Conservation (phyloP, 2,329 filamentous ascomycete species). For the Colletotrichum truncatum region DNA sequence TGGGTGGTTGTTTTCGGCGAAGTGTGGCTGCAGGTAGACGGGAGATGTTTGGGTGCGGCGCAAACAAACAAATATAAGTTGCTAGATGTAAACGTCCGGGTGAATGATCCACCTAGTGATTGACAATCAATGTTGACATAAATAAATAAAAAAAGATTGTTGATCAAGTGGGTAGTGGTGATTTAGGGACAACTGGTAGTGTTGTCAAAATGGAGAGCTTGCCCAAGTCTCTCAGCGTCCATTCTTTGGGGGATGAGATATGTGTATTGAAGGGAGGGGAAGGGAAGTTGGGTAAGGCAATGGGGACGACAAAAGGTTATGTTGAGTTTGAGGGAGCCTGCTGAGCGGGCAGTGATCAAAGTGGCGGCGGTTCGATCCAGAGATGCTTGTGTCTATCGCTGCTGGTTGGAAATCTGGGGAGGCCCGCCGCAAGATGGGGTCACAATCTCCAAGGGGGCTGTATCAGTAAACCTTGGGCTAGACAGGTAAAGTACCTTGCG, state of each 20-base stretch:
- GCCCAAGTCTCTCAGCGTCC: background rate
- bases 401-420: background rate
- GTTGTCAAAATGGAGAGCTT: background rate
- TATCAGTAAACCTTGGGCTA: too few species aligned
- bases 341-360: background rate
- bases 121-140: background rate
- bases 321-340: too few species aligned
- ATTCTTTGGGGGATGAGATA: background rate
- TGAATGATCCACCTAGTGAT: too few species aligned
- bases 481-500: too few species aligned
- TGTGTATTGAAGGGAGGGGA: background rate
- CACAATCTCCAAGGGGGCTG: background rate
- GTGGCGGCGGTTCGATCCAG: background rate
- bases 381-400: background rate
- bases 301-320: background rate
- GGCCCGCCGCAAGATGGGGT: background rate
- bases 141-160: too few species aligned
- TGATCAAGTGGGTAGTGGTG: background rate
- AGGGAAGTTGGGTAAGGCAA: background rate
- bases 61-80: conserved; percentile 28
- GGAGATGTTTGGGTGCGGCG: background rate
- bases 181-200: background rate
- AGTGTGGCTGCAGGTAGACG: too few species aligned
- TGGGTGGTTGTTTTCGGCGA: background rate
- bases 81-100: too few species aligned